Percentiles rank a stretch among this genome's conserved stretches.
phyloP scores from a whole-genome alignment of 495 filamentous ascomycete genomes.

The Margaritispora aquatica region DNA sequence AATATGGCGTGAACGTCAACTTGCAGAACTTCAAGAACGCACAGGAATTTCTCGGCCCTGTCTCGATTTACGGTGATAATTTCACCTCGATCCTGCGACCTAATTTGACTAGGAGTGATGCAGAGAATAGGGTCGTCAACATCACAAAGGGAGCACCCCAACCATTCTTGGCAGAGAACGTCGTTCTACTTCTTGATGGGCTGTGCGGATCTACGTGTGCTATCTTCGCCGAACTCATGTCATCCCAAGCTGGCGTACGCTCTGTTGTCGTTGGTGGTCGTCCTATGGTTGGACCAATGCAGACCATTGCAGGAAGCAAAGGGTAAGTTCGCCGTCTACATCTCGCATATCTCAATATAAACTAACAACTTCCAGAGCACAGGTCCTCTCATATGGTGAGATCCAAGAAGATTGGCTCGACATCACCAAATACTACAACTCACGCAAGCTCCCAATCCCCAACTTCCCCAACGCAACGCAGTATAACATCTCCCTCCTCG shows the following conservation, averaged over 20 bases:
- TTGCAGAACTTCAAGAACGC: not conserved
- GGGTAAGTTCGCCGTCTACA: not conserved
- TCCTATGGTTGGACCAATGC: slow-evolving; percentile 35
- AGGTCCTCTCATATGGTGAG: not conserved
- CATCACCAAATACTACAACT: not conserved
- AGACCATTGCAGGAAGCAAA: slow-evolving; percentile 19
- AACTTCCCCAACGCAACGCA: not conserved
- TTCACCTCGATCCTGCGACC: not conserved
- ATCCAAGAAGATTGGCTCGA: not conserved
- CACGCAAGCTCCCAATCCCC: not conserved
- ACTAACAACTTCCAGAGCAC: not conserved
- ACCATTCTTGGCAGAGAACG: slow-evolving; percentile 32
- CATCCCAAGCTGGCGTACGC: slow-evolving; percentile 45
- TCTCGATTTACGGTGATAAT: slow-evolving; percentile 1
- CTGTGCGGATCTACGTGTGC: slow-evolving; percentile 58
- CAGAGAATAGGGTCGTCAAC: slow-evolving; percentile 8
- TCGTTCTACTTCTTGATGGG: slow-evolving; percentile 46
- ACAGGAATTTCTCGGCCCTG: not conserved
- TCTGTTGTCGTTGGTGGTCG: slow-evolving; percentile 47
- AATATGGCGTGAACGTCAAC: not conserved
- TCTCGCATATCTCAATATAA: too few species aligned
- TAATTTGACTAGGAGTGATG: not conserved
- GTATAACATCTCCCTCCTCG: not conserved
- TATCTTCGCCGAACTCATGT: slow-evolving; percentile 48
- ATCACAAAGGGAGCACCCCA: slow-evolving; percentile 10